phyloP scores from a whole-genome alignment of 148 eudicot species.

The Bassia scoparia region DNA sequence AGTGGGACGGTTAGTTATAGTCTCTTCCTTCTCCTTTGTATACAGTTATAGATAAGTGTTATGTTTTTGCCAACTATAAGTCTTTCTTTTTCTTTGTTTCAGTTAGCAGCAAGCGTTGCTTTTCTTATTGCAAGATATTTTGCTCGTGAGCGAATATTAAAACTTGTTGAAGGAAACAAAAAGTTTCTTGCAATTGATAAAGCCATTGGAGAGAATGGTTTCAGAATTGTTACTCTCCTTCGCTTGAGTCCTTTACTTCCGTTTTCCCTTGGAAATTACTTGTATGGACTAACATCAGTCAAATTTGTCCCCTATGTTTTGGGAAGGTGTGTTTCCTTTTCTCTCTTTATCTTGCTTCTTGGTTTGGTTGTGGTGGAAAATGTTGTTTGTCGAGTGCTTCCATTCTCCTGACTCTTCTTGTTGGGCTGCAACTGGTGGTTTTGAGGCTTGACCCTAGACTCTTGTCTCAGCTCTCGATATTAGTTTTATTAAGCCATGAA shows the following conservation, averaged over 20 bases:
- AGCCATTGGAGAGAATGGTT: conserved; percentile 99
- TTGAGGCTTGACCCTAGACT: not conserved
- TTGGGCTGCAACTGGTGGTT: not conserved
- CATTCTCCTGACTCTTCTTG: not conserved
- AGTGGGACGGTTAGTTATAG: conserved; percentile 86
- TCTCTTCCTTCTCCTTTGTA: not conserved
- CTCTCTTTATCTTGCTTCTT: conserved; percentile 9
- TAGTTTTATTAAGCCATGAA: not conserved
- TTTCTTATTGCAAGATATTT: conserved; percentile 98
- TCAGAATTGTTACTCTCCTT: conserved; percentile 89
- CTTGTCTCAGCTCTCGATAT: not conserved
- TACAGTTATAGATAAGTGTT: too few species aligned
- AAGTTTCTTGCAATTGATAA: conserved; percentile 98
- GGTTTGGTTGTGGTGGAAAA: conserved; percentile 8
- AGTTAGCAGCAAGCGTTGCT: conserved; percentile 94
- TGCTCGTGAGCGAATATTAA: conserved; percentile 98
- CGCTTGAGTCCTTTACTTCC: conserved; percentile 99
- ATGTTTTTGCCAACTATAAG: not conserved
- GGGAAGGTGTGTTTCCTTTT: conserved; percentile 75
- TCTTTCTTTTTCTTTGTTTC: conserved; percentile 27
- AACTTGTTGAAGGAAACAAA: conserved; percentile 93
- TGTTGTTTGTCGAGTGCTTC: not conserved
- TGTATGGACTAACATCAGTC: conserved; percentile 95
- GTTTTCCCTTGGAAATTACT: conserved; percentile 91
- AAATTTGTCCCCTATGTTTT: conserved; percentile 86